Base-by-base conservation (phyloP, 1,284 basidiomycete genomes). In the Fomitopsis palustris region DNA sequence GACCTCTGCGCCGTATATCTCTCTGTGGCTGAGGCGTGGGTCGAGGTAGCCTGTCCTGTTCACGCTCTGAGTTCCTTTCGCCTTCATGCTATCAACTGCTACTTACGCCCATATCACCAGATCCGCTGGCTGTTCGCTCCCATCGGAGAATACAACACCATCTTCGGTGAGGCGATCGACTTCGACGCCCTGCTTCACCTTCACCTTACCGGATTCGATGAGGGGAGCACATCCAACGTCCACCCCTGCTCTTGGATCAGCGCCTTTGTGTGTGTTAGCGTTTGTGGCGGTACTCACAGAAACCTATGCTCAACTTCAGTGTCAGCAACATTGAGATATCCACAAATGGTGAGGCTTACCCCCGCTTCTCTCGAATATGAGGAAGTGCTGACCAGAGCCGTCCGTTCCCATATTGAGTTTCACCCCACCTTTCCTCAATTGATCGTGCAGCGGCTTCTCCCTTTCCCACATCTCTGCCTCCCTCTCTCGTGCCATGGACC, bases 121-220 rank as follows among this genome's bases (percentile, higher is more conserved):
- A 67, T 93, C 90, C 1, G 85, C 88, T 7, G 79, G 68, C 14
- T 90, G 70, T 59, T 80, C 78, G 2, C 79, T 81, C 4, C 85
- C 87, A 61, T 92, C 82, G 54, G 80, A 81, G 64, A 92, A 90
- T 19, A 77, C 75, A 3, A 92, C 66, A 0, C 81, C 81, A 2
- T 69, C 76, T 59, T 81, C 74, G 0, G 80, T 84, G 64, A 85
- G 85, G 33, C 69, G 66, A 39, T 77, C 72, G 56, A 86, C 79
- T 51, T 80, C 74, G 41, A 78, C 78, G 45, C 87, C 86, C 60
- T 79, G 84, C 69, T 89, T 88, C 51, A 92, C 73, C 67, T 89
- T 88, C 71, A 92, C 90, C 61, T 85, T 82, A 14, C 85, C 83
- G 39, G 87, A 83, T 8, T 80, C 78, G 62, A 92, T 84, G 41